Conservation (phyloP, 345 rosid species). For the Balakata baccata region DNA sequence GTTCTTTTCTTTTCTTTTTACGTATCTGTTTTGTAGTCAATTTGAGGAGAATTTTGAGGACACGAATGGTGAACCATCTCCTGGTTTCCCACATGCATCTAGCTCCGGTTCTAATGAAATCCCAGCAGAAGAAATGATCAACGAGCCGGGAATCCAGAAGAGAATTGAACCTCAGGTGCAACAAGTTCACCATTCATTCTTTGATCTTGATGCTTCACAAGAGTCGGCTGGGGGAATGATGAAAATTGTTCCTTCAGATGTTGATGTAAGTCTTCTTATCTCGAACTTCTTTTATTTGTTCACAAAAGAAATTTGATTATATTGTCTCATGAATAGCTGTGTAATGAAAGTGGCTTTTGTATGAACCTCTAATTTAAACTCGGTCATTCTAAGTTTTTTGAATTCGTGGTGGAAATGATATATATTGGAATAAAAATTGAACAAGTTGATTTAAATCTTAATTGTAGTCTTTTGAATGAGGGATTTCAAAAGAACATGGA, state of each 20-base stretch:
- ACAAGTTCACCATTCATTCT: slow-evolving; percentile 38
- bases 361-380: slow-evolving; percentile 8
- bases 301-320: neutral
- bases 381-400: neutral
- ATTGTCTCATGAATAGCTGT: neutral
- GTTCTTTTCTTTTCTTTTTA: neutral
- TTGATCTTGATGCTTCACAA: slow-evolving; percentile 60
- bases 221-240: slow-evolving; percentile 83
- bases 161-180: slow-evolving; percentile 43
- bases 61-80: slow-evolving; percentile 53
- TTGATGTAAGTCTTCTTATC: slow-evolving; percentile 54
- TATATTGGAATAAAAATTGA: neutral
- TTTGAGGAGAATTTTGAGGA: slow-evolving; percentile 92
- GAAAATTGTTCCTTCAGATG: slow-evolving; percentile 79
- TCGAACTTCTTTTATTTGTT: neutral
- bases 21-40: slow-evolving; percentile 47
- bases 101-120: slow-evolving; percentile 60
- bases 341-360: slow-evolving; percentile 2
- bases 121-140: slow-evolving; percentile 37
- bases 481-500: too few relatives aligned
- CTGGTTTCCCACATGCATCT: slow-evolving; percentile 50
- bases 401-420: neutral
- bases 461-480: neutral
- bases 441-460: slow-evolving; percentile 2
- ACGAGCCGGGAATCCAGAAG: slow-evolving; percentile 35